A percentile compares a stretch with the other conserved stretches of the same genome.
These are phyloP conservation scores for Bassia scoparia DNA, from an alignment of 148 eudicot species.

Conservation along the genomic window DNA sequence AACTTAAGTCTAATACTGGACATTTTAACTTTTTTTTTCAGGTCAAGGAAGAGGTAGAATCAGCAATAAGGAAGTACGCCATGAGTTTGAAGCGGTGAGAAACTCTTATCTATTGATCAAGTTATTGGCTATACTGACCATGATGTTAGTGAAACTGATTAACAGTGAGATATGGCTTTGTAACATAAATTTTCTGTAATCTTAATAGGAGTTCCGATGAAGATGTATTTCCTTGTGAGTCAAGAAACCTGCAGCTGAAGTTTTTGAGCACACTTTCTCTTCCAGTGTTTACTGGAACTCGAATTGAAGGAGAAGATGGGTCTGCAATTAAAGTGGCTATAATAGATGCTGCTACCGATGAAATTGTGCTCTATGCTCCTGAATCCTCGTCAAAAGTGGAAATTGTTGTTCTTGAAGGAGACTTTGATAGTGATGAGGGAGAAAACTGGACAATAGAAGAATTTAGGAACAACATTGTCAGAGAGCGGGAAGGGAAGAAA, in stretches of 20 bases:
- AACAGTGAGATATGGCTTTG: not conserved
- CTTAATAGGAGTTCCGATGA: constrained; percentile 52
- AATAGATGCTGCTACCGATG: constrained; percentile 45
- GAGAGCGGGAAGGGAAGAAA: constrained; percentile 78
- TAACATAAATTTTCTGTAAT: constrained; percentile 9
- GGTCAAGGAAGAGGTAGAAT: constrained; percentile 96
- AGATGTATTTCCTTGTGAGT: constrained; percentile 44
- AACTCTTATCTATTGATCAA: constrained; percentile 3
- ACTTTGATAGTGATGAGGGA: constrained; percentile 62
- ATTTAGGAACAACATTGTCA: constrained; percentile 60
- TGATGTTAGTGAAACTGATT: not conserved
- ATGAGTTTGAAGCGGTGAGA: constrained; percentile 54
- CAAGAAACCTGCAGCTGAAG: constrained; percentile 63
- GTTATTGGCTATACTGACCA: not conserved
- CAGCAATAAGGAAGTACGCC: constrained; percentile 64
- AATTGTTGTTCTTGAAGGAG: constrained; percentile 77
- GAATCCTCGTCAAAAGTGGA: constrained; percentile 70
- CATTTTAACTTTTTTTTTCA: constrained; percentile 22
- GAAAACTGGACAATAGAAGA: constrained; percentile 72
- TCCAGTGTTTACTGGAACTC: constrained; percentile 94
- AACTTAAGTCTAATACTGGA: constrained; percentile 4
- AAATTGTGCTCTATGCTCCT: constrained; percentile 46
- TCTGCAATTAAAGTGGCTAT: constrained; percentile 59
- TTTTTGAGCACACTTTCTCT: constrained; percentile 58
- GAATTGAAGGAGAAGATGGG: constrained; percentile 82